phyloP scores from a whole-genome alignment of 495 filamentous ascomycete species.

The Podospora sp. region DNA sequence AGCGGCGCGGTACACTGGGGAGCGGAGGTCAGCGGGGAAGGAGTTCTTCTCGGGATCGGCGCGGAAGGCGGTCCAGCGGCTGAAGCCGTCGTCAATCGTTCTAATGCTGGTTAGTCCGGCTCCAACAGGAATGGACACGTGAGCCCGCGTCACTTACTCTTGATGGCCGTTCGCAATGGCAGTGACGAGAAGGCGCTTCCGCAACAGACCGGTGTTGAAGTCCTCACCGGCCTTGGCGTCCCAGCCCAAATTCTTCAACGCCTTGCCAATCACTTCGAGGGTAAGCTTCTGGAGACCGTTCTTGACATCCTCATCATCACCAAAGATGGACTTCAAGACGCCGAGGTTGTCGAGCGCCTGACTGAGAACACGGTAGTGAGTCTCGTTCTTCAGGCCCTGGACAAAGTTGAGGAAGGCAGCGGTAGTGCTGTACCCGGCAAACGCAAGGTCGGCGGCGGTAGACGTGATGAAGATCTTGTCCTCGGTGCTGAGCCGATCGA shows the following conservation, averaged over 20 bases:
- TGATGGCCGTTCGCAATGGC: constrained; percentile 75
- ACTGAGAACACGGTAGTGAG: constrained; percentile 84
- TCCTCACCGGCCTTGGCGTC: constrained; percentile 74
- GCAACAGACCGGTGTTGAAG: constrained; percentile 77
- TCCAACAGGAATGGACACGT: not conserved
- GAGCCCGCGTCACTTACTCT: constrained; percentile 51
- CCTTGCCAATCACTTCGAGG: constrained; percentile 67
- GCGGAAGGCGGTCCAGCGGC: constrained; percentile 74
- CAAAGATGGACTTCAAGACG: constrained; percentile 53
- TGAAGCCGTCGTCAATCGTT: constrained; percentile 67
- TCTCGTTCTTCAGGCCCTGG: constrained; percentile 78
- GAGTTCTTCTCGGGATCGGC: constrained; percentile 65
- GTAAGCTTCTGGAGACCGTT: constrained; percentile 72
- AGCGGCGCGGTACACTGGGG: constrained; percentile 77
- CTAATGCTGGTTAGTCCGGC: constrained; percentile 41
- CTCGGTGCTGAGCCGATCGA: constrained; percentile 71
- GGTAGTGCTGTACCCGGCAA: constrained; percentile 81
- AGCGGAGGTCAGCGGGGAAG: constrained; percentile 78
- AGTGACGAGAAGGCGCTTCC: constrained; percentile 73
- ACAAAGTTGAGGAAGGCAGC: constrained; percentile 77
- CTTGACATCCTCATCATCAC: constrained; percentile 56
- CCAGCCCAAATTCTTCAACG: constrained; percentile 83
- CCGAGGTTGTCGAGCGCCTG: constrained; percentile 73
- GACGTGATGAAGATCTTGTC: constrained; percentile 91
- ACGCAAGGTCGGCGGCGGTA: constrained; percentile 88